phyloP scores from a whole-genome alignment of 164 flowering plant species.

The Vitis amurensis region DNA sequence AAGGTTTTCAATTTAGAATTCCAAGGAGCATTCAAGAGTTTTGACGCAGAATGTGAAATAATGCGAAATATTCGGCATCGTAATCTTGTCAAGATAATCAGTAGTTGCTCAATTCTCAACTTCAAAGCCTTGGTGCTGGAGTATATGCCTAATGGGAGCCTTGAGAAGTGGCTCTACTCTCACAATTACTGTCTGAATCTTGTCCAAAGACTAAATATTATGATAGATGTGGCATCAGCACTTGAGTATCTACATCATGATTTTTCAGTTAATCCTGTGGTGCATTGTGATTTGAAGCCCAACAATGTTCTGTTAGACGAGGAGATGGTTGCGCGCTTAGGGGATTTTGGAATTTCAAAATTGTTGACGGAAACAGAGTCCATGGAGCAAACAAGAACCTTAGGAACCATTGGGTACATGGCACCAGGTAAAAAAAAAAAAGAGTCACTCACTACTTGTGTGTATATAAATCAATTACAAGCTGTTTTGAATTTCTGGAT shows the following conservation, averaged over 20 bases:
- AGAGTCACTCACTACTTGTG: too few relatives aligned
- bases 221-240: conserved; percentile 17
- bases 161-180: conserved; percentile 19
- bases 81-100: too few relatives aligned
- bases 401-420: conserved; percentile 20
- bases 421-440: conserved; percentile 20
- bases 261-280: background rate
- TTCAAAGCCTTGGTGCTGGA: too few relatives aligned
- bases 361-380: conserved; percentile 5
- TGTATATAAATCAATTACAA: too few relatives aligned
- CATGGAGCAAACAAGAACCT: conserved; percentile 6
- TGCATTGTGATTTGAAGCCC: conserved; percentile 23
- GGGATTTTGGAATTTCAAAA: conserved; percentile 21
- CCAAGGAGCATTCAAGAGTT: too few relatives aligned
- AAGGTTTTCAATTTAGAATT: too few relatives aligned
- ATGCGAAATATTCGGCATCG: too few relatives aligned
- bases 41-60: too few relatives aligned
- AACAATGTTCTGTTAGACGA: conserved; percentile 15
- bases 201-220: conserved; percentile 11
- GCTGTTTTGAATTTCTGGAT: too few relatives aligned
- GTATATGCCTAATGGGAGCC: background rate
- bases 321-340: conserved; percentile 9
- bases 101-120: too few relatives aligned
- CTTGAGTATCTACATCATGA: conserved; percentile 21
- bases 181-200: conserved; percentile 6